phyloP scores from a whole-genome alignment of 106 monocot species.

The Phalaenopsis equestris region DNA sequence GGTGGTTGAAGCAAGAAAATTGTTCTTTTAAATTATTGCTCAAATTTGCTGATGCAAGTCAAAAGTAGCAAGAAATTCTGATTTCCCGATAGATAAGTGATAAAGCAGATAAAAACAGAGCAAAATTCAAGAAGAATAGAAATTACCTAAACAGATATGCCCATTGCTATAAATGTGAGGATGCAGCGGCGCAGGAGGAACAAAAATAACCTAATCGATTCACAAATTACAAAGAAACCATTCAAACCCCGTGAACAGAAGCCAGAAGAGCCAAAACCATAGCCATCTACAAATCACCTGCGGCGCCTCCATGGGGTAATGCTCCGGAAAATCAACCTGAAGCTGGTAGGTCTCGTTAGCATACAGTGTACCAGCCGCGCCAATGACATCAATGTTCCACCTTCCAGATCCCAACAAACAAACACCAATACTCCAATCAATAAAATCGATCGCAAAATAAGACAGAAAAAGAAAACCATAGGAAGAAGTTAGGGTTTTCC shows the following conservation, averaged over 20 bases:
- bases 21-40: not conserved
- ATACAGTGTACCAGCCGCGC: constrained; percentile 29
- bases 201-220: constrained; percentile 41
- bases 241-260: not conserved
- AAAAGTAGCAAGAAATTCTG: not conserved
- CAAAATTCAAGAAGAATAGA: not conserved
- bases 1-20: not conserved
- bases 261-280: not conserved
- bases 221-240: not conserved
- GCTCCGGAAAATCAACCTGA: constrained; percentile 38
- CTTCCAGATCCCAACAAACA: not conserved
- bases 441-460: not conserved
- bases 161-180: constrained; percentile 60
- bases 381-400: constrained; percentile 25
- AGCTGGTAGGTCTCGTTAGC: constrained; percentile 26
- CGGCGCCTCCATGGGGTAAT: constrained; percentile 22
- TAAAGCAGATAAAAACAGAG: not conserved
- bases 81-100: not conserved
- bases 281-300: constrained; percentile 10
- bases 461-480: not conserved
- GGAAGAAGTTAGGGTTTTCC: not conserved
- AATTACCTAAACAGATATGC: constrained; percentile 53
- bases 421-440: not conserved
- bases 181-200: constrained; percentile 41
- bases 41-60: not conserved